Conservation (phyloP, 805 yeast species). For the Hanseniaspora nectarophila region DNA sequence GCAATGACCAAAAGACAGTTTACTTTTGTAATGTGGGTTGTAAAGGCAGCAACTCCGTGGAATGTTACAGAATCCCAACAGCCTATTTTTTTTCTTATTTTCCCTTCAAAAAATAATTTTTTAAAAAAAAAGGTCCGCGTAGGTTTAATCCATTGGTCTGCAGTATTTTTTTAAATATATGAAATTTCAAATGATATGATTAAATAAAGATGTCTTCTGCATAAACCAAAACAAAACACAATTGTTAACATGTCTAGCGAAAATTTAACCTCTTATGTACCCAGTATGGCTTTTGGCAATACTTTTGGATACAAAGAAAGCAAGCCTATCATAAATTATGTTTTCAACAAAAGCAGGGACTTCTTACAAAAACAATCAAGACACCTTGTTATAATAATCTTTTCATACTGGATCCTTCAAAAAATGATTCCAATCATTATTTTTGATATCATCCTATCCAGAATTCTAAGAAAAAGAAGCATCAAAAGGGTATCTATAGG, state of each 20-base stretch:
- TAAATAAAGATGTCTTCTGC: too few relatives aligned
- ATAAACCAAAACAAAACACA: neutral
- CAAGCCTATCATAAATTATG: neutral
- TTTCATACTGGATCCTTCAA: neutral
- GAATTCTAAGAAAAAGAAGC: neutral
- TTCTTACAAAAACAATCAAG: neutral
- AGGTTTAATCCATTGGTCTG: too few relatives aligned
- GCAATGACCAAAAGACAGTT: too few relatives aligned
- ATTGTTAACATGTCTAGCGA: neutral
- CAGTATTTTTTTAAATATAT: too few relatives aligned
- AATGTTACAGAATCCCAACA: too few relatives aligned
- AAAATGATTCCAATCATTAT: constrained; percentile 3
- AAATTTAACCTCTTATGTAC: neutral
- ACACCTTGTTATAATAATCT: neutral
- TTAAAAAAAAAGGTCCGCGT: too few relatives aligned
- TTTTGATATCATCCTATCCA: neutral
- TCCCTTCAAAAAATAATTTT: too few relatives aligned
- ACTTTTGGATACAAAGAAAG: neutral
- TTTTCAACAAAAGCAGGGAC: neutral
- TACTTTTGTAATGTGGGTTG: too few relatives aligned
- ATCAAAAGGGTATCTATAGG: constrained; percentile 1
- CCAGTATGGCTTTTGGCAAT: neutral
- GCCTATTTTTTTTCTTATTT: too few relatives aligned
- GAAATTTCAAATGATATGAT: too few relatives aligned
- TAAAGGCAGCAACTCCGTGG: too few relatives aligned